Evolutionary conservation across 2,329 filamentous ascomycete genomes (phyloP).

Genomic region (Aspergillus terreus): DNA sequence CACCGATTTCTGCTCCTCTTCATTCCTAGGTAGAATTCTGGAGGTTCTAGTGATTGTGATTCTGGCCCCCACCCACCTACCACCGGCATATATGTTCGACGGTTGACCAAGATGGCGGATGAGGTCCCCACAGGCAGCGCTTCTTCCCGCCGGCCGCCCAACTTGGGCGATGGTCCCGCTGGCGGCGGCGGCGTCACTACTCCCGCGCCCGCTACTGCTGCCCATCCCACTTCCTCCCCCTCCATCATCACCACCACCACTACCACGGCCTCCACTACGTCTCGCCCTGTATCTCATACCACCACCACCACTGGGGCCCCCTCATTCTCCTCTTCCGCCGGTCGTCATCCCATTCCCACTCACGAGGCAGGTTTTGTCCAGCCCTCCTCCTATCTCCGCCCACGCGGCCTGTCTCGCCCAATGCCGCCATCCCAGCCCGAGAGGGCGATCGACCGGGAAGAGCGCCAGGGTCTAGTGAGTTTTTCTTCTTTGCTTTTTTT

Average conservation of each 20-base stretch:
- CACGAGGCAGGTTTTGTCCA: slow-evolving; percentile 47
- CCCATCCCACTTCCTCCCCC: background rate
- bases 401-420: slow-evolving; percentile 36
- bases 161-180: background rate
- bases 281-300: background rate
- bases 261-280: background rate
- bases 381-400: slow-evolving; percentile 47
- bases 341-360: slow-evolving; percentile 21
- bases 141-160: slow-evolving; percentile 17
- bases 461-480: slow-evolving; percentile 48
- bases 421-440: slow-evolving; percentile 40
- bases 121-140: slow-evolving; percentile 24
- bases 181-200: background rate
- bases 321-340: slow-evolving; percentile 5
- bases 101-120: slow-evolving; percentile 19
- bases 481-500: slow-evolving; percentile 6
- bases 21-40: background rate
- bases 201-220: background rate
- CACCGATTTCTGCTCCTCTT: background rate
- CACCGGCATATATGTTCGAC: background rate
- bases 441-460: slow-evolving; percentile 47
- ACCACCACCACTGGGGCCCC: slow-evolving; percentile 4
- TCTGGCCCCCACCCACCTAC: background rate
- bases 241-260: slow-evolving; percentile 1
- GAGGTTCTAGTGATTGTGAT: background rate